Evolutionary conservation across 331 rosid species (phyloP).

Genomic region (Acacia concinna): DNA sequence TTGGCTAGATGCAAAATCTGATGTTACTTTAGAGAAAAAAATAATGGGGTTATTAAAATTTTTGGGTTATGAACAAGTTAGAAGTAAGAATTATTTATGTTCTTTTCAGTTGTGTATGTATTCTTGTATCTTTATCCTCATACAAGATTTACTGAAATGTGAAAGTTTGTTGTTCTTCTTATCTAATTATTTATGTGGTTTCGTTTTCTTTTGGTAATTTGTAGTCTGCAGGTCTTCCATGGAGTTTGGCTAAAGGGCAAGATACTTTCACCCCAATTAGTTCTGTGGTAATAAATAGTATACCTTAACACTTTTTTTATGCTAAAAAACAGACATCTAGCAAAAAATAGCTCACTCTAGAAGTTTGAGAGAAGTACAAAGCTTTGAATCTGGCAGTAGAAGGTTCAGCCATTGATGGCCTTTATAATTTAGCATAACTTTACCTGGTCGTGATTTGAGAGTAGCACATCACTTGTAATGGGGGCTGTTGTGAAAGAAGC

Average conservation of each 20-base stretch:
- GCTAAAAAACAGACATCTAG: slow-evolving; percentile 4
- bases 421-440: slow-evolving; percentile 8
- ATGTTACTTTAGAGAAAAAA: not conserved
- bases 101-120: not conserved
- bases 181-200: slow-evolving; percentile 22
- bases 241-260: slow-evolving; percentile 91
- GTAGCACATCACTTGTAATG: not conserved
- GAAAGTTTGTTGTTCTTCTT: not conserved
- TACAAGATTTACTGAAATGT: slow-evolving; percentile 4
- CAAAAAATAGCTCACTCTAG: slow-evolving; percentile 1
- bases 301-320: slow-evolving; percentile 24
- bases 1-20: not conserved
- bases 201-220: slow-evolving; percentile 21
- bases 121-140: slow-evolving; percentile 17
- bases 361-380: slow-evolving; percentile 9
- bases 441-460: not conserved
- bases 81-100: slow-evolving; percentile 21
- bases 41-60: not conserved
- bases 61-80: not conserved
- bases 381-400: not conserved
- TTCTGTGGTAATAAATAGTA: slow-evolving; percentile 63
- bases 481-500: not conserved
- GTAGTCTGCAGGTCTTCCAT: slow-evolving; percentile 99
- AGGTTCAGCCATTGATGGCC: slow-evolving; percentile 8
- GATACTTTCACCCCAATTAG: slow-evolving; percentile 97